Percentiles rank a stretch among this genome's conserved stretches.
phyloP scores from a whole-genome alignment of 257 asterid species.

The Primulina tabacum region DNA sequence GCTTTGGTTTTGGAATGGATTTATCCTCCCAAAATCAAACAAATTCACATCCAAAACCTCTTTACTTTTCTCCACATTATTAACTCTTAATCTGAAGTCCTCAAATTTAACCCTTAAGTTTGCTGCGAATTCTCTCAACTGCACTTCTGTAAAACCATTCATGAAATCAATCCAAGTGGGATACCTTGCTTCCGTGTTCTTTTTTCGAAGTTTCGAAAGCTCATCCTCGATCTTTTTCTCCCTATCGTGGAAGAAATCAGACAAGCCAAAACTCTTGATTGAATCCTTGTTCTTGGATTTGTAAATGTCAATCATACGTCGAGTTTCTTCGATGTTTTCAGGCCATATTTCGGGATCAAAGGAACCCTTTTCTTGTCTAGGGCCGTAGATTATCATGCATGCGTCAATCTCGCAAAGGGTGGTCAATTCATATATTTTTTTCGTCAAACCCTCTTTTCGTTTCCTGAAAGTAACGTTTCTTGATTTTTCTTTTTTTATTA shows the following conservation, averaged over 20 bases:
- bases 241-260: constrained; percentile 36
- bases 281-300: constrained; percentile 29
- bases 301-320: constrained; percentile 29
- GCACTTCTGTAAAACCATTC: constrained; percentile 15
- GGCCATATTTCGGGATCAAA: constrained; percentile 43
- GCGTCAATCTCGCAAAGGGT: constrained; percentile 42
- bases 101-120: constrained; percentile 26
- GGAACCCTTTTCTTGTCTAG: constrained; percentile 25
- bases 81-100: constrained; percentile 19
- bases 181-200: constrained; percentile 35
- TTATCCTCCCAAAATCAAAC: constrained; percentile 17
- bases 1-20: background rate
- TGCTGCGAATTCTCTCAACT: constrained; percentile 29
- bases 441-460: constrained; percentile 45
- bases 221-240: constrained; percentile 40
- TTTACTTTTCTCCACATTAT: constrained; percentile 14
- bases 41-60: constrained; percentile 7
- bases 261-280: constrained; percentile 28
- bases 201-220: constrained; percentile 33
- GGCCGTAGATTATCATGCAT: constrained; percentile 42
- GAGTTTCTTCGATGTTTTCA: constrained; percentile 22
- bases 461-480: constrained; percentile 46
- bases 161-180: constrained; percentile 31
- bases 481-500: constrained; percentile 39
- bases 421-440: constrained; percentile 43